Base-by-base conservation (phyloP, 2,329 filamentous ascomycete species). In the Phialophora tarda region DNA sequence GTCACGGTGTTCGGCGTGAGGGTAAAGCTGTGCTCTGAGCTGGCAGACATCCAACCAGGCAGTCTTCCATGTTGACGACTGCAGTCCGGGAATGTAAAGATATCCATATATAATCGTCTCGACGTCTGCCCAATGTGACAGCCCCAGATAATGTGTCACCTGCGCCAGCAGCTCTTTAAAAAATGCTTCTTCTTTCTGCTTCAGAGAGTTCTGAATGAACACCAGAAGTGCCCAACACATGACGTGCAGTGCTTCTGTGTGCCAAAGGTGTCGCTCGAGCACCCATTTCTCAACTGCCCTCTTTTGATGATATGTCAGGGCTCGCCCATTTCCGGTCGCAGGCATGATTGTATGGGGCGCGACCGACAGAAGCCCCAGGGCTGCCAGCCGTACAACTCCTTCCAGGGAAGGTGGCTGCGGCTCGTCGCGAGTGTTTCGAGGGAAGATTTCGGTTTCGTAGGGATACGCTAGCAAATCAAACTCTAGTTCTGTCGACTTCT, bases 401-500 rank as follows among this genome's bases (percentile, higher is more conserved):
- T 72, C 69, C n/a, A 70, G 56, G 4, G 67, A 26, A 21, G 65
- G 69, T 30, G 71, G 54, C 14, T 57, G 21, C 6, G 67, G 69
- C 26, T 69, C 64, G 6, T 62, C 44, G n/a, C 53, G n/a, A 8
- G 54, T 32, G 38, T 66, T 38, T 26, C 28, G 23, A 32, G 62
- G 55, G 34, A 67, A 70, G 7, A 34, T 51, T 1, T 50, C 26
- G 41, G 14, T 30, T 32, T 63, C 55, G 41, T 77, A 78, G 24
- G 77, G 73, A 64, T 80, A 79, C 32, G 75, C 77, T 6, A 79
- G 69, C 21, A 79, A 73, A 64, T 77, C 77, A 61, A 78, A 75
- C 66, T 80, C 78, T 23, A 75, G 66, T 66, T 78, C 76, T 62
- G 73, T 75, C 47, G 73, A 75, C 24, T 77, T 72, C 7, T 73